Evolutionary conservation across 129 eudicot species (phyloP), one percentile per base, ranked within the genome.

Genomic region (Tanacetum coccineum): DNA sequence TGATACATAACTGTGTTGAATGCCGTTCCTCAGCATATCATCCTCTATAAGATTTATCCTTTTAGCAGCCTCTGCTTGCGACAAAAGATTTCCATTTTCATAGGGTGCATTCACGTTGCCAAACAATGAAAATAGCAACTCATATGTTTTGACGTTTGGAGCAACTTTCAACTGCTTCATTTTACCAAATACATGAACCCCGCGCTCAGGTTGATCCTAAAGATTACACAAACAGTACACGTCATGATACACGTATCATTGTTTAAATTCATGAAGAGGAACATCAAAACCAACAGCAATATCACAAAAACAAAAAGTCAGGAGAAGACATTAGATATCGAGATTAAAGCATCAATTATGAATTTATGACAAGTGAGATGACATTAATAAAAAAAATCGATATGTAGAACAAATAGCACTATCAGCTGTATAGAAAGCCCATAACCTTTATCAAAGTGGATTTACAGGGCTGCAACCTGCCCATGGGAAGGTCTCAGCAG

Each of bases 181-280:
- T 81, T 82, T 84, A 74, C 96, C 96, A 70, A 83, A 84, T 64
- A 80, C 76, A 61, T 64, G 76, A 59, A 86, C 71, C 49, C 96
- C 96, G 14, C 89, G 87, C 70, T 83, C 98, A 62, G 92, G 92
- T 76, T 76, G 78, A 84, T 88, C 96, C 98, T 91, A 73, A 79
- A 64, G 13, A 79, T 65, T 10, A 59, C 13, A 59, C 17, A 32
- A 26, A 48, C 22, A 58, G 15, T 9, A 51, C 48, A 22, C 58
- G 12, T 44, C 59, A 58, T 30, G 53, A 77, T 53, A 44, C 22
- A 55, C 4, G 52, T 40, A 14, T 32, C 77, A 52, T 70, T 22
- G 6, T 28, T 59, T 30, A 36, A 36, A 36, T 36, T 36, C 28
- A 47, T 11, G 25, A 46, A 58, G 20, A 26, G 28, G 14, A n/a